Conservation (phyloP, 1,139 yeast species). For the Lodderomyces parapsilosis region DNA sequence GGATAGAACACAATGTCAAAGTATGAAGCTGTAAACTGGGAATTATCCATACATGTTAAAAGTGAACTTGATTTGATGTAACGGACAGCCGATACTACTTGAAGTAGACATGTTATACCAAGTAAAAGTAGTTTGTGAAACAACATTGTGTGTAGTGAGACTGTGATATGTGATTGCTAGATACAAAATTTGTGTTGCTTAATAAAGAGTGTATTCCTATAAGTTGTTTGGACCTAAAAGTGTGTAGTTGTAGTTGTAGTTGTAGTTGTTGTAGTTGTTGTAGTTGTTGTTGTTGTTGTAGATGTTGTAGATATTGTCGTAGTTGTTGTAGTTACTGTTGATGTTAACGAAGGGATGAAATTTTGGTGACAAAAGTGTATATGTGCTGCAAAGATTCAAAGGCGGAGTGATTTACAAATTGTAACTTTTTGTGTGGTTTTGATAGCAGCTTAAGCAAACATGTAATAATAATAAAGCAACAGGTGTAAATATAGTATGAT, state of each 20-base stretch:
- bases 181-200: neutral
- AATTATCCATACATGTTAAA: slow-evolving; percentile 88
- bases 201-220: no score
- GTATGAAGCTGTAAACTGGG: slow-evolving; percentile 83
- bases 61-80: slow-evolving; percentile 66
- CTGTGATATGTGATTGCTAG: neutral
- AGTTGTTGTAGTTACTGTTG: neutral
- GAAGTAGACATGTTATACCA: slow-evolving; percentile 11
- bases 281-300: no score
- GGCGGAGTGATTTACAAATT: neutral
- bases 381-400: neutral
- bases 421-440: neutral
- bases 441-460: neutral
- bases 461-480: neutral
- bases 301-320: neutral
- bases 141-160: neutral
- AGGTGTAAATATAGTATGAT: no score
- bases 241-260: no score
- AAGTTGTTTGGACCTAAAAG: no score
- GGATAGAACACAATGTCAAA: slow-evolving; percentile 79
- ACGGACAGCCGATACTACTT: slow-evolving; percentile 19
- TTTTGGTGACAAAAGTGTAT: neutral
- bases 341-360: neutral
- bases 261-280: no score
- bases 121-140: neutral